phyloP scores from a whole-genome alignment of 176 grass and related monocot genomes.

The Cymbopogon citratus region DNA sequence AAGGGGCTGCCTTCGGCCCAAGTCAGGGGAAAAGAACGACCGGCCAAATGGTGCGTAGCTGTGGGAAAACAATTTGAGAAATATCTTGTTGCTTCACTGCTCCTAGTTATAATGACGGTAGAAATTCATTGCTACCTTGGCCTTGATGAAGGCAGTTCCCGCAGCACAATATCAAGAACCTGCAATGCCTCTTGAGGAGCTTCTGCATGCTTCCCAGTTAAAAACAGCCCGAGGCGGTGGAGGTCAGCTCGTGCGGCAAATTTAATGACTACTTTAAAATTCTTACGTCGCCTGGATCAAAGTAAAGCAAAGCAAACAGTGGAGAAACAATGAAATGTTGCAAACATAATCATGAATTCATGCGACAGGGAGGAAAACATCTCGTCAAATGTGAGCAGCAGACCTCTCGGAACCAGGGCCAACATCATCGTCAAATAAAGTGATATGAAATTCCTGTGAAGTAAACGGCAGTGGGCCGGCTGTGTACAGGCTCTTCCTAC shows the following conservation, averaged over 20 bases:
- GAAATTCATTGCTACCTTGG: slow-evolving; percentile 33
- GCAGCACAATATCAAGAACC: slow-evolving; percentile 88
- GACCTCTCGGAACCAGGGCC: slow-evolving; percentile 60
- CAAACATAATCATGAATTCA: not conserved
- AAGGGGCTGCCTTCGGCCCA: slow-evolving; percentile 57
- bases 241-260: slow-evolving; percentile 58
- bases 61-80: not conserved
- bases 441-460: slow-evolving; percentile 63
- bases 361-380: not conserved
- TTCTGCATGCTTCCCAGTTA: slow-evolving; percentile 60
- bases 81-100: not conserved
- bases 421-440: slow-evolving; percentile 53
- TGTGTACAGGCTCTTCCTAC: slow-evolving; percentile 81
- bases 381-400: not conserved
- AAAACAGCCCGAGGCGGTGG: slow-evolving; percentile 55
- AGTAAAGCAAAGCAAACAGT: not conserved
- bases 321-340: not conserved
- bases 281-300: slow-evolving; percentile 49
- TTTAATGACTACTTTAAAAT: slow-evolving; percentile 73
- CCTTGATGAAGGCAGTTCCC: slow-evolving; percentile 64
- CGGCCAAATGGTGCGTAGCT: slow-evolving; percentile 65
- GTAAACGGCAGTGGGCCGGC: slow-evolving; percentile 70
- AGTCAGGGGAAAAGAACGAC: slow-evolving; percentile 66
- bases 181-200: slow-evolving; percentile 83
- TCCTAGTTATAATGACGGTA: not conserved